phyloP scores from a whole-genome alignment of 345 rosid species.

The Acer campestre region DNA sequence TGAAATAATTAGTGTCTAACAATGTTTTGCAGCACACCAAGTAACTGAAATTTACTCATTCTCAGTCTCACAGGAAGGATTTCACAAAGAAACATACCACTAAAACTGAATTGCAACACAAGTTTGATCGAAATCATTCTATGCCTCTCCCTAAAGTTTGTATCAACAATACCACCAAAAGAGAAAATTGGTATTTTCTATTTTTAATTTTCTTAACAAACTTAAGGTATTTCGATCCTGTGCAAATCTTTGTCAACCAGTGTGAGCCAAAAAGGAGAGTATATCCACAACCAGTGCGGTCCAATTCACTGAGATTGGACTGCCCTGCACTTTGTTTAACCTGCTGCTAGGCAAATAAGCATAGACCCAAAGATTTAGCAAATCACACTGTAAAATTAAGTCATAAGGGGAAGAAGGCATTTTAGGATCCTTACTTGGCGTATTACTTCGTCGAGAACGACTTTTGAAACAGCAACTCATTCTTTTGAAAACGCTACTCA shows the following conservation, averaged over 20 bases:
- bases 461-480: constrained; percentile 4
- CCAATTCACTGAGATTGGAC: neutral
- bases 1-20: too few relatives aligned
- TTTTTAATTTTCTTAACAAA: too few relatives aligned
- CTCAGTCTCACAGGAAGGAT: too few relatives aligned
- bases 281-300: neutral
- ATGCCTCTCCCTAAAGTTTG: too few relatives aligned
- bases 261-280: neutral
- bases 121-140: too few relatives aligned
- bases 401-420: neutral
- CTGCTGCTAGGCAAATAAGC: neutral
- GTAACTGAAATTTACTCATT: too few relatives aligned
- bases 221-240: neutral
- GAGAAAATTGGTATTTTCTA: neutral
- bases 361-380: neutral
- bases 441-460: neutral
- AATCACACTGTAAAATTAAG: neutral
- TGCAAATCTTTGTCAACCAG: neutral
- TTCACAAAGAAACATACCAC: too few relatives aligned
- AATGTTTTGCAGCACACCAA: too few relatives aligned
- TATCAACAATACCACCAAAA: too few relatives aligned
- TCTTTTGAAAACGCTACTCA: constrained; percentile 26
- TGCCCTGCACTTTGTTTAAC: neutral
- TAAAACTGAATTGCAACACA: too few relatives aligned
- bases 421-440: constrained; percentile 22